Conservation (phyloP, 2,329 filamentous ascomycete genomes). For the Simplicillium sp. region DNA sequence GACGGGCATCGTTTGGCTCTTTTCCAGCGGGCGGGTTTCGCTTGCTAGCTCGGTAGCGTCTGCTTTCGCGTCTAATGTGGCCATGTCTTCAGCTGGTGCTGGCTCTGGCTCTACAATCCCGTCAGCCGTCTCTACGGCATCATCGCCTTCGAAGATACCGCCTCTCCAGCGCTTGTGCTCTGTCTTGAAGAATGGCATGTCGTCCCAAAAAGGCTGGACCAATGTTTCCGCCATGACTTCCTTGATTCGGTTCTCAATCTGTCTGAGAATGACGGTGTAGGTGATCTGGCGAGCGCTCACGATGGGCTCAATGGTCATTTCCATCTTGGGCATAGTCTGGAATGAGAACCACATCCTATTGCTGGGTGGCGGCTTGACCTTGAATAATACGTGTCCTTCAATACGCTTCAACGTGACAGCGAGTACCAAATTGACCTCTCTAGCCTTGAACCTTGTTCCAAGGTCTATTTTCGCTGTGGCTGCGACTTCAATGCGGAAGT, state of each 20-base stretch:
- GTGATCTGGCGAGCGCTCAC: constrained; percentile 94
- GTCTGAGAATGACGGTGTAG: constrained; percentile 80
- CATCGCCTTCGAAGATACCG: constrained; percentile 63
- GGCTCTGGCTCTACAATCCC: background rate
- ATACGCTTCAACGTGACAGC: constrained; percentile 78
- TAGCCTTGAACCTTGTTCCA: constrained; percentile 76
- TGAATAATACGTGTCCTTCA: constrained; percentile 75
- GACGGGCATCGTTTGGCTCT: constrained; percentile 41
- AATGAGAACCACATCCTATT: constrained; percentile 97
- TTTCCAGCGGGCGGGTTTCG: constrained; percentile 35
- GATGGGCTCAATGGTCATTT: constrained; percentile 89
- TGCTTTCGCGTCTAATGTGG: background rate
- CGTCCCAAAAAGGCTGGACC: constrained; percentile 92
- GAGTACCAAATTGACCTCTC: constrained; percentile 82
- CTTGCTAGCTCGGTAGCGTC: background rate
- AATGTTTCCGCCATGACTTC: constrained; percentile 89
- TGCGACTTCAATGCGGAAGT: constrained; percentile 80
- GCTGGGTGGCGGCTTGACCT: constrained; percentile 89
- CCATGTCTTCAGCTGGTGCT: background rate
- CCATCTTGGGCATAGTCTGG: constrained; percentile 86
- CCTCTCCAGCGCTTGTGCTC: constrained; percentile 70
- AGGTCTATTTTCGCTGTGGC: constrained; percentile 91
- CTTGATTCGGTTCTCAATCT: constrained; percentile 91
- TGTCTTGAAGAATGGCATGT: constrained; percentile 83
- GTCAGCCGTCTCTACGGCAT: constrained; percentile 24